Base-by-base conservation (phyloP, 139 green algal species). In the Parachlorella kessleri region DNA sequence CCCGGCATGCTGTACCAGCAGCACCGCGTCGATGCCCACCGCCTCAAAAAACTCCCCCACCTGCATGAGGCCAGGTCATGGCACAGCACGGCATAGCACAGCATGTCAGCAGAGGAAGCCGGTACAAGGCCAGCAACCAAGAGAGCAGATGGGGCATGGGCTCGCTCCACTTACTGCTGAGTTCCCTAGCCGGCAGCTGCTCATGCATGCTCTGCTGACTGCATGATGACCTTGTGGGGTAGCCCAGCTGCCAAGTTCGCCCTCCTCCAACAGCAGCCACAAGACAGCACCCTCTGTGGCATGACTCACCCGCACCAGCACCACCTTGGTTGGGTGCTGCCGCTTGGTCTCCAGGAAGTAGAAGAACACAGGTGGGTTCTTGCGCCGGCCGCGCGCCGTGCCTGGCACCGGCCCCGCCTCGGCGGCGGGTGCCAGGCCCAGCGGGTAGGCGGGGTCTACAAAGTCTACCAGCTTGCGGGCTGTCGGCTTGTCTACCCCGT, bases 1-100 rank as follows among this genome's bases (percentile, higher is more conserved):
- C 14, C 89, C 88, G 9, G 79, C 85, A 72, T 92, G 78, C 88
- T 97, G 86, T 64, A 96, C 88, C 73, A 98, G 81, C 73, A 97
- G 70, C 32, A 96, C 86, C 4, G 95, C 95, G 71, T 98, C 95
- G 32, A 90, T 91, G 24, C 95, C 95, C 14, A 93, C 77, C 1
- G 84, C 75, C 83, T 98, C 95, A 77, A 96, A 98, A 54, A 98
- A 98, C 54, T 96, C 90, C 5, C 95, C 94, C 4, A 96, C 80
- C 86, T 93, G 86, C 67, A 65, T 6, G 41, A 30, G n/a, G 32
- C 26, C 30, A 4, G 35, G 72, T 3, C 6, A 36, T 21, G 33
- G 53, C 1, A 54, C 1, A 54, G 24, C 28, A 38, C n/a, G n/a
- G n/a, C n/a, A n/a, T n/a, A n/a, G n/a, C n/a, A n/a, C n/a, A n/a